Percentiles rank a stretch among this genome's conserved stretches.
Evolutionary conservation across 1,284 basidiomycete species (phyloP).

Genomic region (Schizophyllum amplum): DNA sequence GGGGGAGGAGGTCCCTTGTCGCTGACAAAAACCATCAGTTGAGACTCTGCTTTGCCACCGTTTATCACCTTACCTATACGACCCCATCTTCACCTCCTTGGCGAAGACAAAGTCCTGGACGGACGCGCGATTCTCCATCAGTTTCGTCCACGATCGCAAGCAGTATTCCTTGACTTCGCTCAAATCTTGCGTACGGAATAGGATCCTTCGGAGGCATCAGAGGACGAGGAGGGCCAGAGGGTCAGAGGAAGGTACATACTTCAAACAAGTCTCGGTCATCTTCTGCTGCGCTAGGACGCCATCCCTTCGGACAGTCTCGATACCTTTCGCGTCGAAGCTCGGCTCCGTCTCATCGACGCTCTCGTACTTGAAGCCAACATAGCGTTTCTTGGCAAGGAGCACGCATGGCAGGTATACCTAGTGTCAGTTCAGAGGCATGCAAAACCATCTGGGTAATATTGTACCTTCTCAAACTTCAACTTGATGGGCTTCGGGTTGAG

Average conservation of each 20-base stretch:
- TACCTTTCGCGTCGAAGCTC: constrained; percentile 93
- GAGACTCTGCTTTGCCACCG: neutral
- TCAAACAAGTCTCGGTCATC: constrained; percentile 82
- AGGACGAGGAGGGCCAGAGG: neutral
- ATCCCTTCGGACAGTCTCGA: constrained; percentile 93
- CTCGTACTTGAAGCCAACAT: constrained; percentile 96
- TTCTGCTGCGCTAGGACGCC: constrained; percentile 83
- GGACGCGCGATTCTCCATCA: constrained; percentile 74
- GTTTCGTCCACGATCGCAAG: constrained; percentile 77
- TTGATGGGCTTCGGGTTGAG: constrained; percentile 89
- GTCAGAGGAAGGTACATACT: constrained; percentile 40
- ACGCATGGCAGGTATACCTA: constrained; percentile 93
- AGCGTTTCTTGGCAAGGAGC: constrained; percentile 77
- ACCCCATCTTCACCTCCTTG: constrained; percentile 89
- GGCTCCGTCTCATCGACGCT: constrained; percentile 71
- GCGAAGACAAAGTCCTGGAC: constrained; percentile 92
- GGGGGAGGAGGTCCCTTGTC: constrained; percentile 84
- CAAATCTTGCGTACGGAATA: constrained; percentile 86
- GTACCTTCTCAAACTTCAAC: constrained; percentile 94
- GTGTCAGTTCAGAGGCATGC: neutral
- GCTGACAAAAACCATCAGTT: constrained; percentile 27
- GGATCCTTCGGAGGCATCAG: constrained; percentile 42
- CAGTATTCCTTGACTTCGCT: constrained; percentile 88
- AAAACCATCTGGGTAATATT: constrained; percentile 4
- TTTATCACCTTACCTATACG: constrained; percentile 59